phyloP scores from a whole-genome alignment of 1,284 basidiomycete genomes.

The Cutaneotrichosporon cavernicola region DNA sequence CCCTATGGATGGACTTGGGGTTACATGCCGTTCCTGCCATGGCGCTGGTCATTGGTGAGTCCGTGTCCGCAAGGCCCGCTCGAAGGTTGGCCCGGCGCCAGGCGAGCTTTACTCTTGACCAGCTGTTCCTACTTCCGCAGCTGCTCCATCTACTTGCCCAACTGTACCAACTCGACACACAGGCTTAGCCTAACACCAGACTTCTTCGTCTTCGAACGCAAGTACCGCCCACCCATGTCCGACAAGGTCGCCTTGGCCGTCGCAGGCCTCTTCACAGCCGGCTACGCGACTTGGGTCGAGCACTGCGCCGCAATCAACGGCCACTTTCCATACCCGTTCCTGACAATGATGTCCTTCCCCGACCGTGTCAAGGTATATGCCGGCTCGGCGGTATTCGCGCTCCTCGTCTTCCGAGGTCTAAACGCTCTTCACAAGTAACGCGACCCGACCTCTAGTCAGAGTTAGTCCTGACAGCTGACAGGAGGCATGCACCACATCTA shows the following conservation, averaged over 20 bases:
- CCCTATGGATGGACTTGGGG: constrained; percentile 61
- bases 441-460: too few relatives aligned
- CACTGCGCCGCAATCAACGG: constrained; percentile 64
- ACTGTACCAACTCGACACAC: not conserved
- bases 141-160: not conserved
- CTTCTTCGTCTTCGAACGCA: constrained; percentile 67
- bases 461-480: too few relatives aligned
- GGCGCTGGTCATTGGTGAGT: constrained; percentile 58
- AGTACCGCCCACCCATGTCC: constrained; percentile 59
- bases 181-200: constrained; percentile 53
- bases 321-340: constrained; percentile 77
- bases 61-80: too few relatives aligned
- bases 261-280: constrained; percentile 55
- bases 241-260: constrained; percentile 57
- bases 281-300: constrained; percentile 69
- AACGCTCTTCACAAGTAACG: constrained; percentile 28
- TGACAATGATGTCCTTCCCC: constrained; percentile 61
- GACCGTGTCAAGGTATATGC: constrained; percentile 65
- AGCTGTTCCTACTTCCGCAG: not conserved
- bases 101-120: too few relatives aligned
- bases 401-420: constrained; percentile 61
- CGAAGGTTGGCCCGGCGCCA: too few relatives aligned
- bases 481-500: not conserved
- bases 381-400: constrained; percentile 59
- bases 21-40: constrained; percentile 67